These are phyloP conservation scores for Candida ortonii DNA, from an alignment of 805 yeast genomes.

Conservation along the genomic window DNA sequence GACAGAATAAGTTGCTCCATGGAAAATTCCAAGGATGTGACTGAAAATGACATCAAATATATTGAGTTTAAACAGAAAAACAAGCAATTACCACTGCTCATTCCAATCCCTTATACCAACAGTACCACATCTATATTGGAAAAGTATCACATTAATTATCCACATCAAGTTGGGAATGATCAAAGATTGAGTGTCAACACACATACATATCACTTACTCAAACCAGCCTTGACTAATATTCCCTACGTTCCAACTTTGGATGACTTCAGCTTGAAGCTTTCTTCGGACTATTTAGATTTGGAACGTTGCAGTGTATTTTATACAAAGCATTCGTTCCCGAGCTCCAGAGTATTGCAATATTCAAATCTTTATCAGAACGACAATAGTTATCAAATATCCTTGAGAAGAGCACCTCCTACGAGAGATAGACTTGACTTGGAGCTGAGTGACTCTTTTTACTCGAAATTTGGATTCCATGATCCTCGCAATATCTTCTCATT, in stretches of 20 bases:
- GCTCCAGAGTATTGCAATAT: conserved; percentile 40
- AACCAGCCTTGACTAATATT: conserved; percentile 3
- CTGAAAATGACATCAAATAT: conserved; percentile 12
- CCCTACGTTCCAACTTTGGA: conserved; percentile 2
- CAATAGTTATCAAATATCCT: conserved; percentile 35
- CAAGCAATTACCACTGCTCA: conserved; percentile 6
- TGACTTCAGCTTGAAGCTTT: conserved; percentile 5
- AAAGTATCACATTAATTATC: conserved; percentile 4
- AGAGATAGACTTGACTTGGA: conserved; percentile 28
- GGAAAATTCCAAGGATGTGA: conserved; percentile 6
- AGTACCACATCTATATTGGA: conserved; percentile 1
- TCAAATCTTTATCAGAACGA: conserved; percentile 45
- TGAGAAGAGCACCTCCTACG: conserved; percentile 42
- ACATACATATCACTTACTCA: conserved; percentile 11
- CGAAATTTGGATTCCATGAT: conserved; percentile 24
- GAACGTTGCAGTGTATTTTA: conserved; percentile 13
- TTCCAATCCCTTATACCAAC: conserved; percentile 6
- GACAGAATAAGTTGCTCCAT: no score
- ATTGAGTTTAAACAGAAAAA: conserved; percentile 9
- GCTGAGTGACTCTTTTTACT: conserved; percentile 32
- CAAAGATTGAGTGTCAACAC: conserved; percentile 7
- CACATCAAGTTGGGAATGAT: conserved; percentile 2
- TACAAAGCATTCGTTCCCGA: conserved; percentile 13
- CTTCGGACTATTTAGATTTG: conserved; percentile 20
- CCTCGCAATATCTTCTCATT: not conserved